Base-by-base conservation (phyloP, 352 stramenopile species). In the Phytophthora lateralis region DNA sequence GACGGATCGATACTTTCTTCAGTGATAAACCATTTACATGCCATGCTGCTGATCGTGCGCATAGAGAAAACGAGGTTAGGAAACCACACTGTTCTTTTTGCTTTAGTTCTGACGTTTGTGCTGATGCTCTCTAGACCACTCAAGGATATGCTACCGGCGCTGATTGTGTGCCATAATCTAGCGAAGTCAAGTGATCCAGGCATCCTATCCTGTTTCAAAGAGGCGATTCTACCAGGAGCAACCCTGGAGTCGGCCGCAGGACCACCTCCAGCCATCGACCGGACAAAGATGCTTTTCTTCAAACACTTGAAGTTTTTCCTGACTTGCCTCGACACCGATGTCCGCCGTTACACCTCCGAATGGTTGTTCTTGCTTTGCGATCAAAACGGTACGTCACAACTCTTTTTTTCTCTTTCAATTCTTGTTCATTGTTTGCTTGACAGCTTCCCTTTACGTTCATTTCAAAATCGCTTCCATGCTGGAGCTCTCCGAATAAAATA, bases 321-420 rank as follows among this genome's bases (percentile, higher is more conserved):
- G 18, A 94, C 85, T 24, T 85, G 82, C 37, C 60, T 91, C 15
- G 70, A 94, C 49, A 88, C 80, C 9, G 73, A 89, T 21, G 70
- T 92, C 58, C 78, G 82, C 48, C 78, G 85, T 26, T 90, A 77
- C 63, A 71, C 74, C 39, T 80, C 81, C 45, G 83, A 95, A 44
- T 91, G 78, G 76, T 55, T 95, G 42, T 91, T 83, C 57, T 56
- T 85, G 32, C 72, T 94, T 5, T 92, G 81, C 60, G 62, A 90
- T 58, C 50, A 92, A 71, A 89, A 91, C 30, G 77, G 85, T 94
- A 78, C 55, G 73, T 44, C 38, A 26, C 54, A 20, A n/a, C 57
- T 55, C n/a, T 53, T 34, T 43, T 60, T 7, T 15, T 60, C n/a
- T n/a, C n/a, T 32, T 12, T 51, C 39, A 54, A 54, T 20, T 39